These are phyloP conservation scores for Kodamaea neixiangensis DNA, from an alignment of 805 yeast species.

Conservation along the genomic window DNA sequence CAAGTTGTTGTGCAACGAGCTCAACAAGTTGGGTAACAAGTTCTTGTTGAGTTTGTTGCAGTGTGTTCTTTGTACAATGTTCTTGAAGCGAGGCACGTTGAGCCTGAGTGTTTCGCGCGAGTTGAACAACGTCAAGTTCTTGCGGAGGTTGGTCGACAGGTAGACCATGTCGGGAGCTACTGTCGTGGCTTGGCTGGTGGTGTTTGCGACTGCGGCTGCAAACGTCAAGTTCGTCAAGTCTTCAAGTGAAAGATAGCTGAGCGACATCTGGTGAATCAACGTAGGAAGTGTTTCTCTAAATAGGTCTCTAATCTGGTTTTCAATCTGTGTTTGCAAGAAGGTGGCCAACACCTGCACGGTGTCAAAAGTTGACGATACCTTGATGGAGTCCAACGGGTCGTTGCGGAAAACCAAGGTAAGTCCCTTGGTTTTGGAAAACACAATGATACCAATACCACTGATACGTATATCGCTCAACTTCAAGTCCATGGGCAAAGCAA, in stretches of 20 bases:
- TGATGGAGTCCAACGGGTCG: slow-evolving; percentile 83
- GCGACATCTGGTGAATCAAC: slow-evolving; percentile 71
- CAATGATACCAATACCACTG: slow-evolving; percentile 82
- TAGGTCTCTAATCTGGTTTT: slow-evolving; percentile 72
- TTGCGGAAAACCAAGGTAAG: slow-evolving; percentile 84
- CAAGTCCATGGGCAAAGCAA: slow-evolving; percentile 77
- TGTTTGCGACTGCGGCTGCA: slow-evolving; percentile 3
- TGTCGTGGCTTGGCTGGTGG: background rate
- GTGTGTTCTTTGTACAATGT: slow-evolving; percentile 58
- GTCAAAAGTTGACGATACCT: slow-evolving; percentile 85
- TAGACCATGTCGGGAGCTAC: slow-evolving; percentile 51
- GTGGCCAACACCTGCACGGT: slow-evolving; percentile 80
- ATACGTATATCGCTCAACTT: slow-evolving; percentile 70
- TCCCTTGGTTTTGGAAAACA: slow-evolving; percentile 79
- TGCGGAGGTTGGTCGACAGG: slow-evolving; percentile 52
- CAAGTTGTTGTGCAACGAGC: slow-evolving; percentile 37
- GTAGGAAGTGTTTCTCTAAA: slow-evolving; percentile 85
- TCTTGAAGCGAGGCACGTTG: slow-evolving; percentile 57
- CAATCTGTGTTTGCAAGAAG: slow-evolving; percentile 80
- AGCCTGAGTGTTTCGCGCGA: slow-evolving; percentile 83
- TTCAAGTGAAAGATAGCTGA: slow-evolving; percentile 45
- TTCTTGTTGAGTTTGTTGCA: slow-evolving; percentile 44
- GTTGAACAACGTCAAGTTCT: slow-evolving; percentile 49
- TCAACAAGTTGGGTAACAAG: slow-evolving; percentile 36
- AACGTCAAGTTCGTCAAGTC: slow-evolving; percentile 7